Conservation (phyloP, 345 rosid genomes). For the Ceriops decandra region DNA sequence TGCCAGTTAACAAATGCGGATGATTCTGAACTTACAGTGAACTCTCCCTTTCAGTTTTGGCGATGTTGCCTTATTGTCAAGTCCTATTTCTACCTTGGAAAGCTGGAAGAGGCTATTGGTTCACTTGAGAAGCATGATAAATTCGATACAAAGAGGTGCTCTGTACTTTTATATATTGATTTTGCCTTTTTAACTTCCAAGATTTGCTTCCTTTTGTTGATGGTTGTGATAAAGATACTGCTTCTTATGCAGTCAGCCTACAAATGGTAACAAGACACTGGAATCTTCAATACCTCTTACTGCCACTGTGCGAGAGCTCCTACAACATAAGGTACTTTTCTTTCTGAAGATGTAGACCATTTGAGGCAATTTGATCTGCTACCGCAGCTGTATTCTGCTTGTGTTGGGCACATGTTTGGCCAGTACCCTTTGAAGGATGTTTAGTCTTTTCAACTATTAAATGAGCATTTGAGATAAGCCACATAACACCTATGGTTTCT, state of each 20-base stretch:
- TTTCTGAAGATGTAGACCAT: neutral
- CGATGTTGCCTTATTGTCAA: slow-evolving; percentile 55
- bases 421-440: too few species aligned
- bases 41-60: slow-evolving; percentile 56
- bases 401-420: neutral
- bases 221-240: slow-evolving; percentile 16
- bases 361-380: neutral
- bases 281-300: slow-evolving; percentile 58
- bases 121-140: slow-evolving; percentile 65
- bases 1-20: slow-evolving; percentile 31
- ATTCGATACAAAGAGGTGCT: slow-evolving; percentile 41
- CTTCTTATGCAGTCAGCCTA: slow-evolving; percentile 22
- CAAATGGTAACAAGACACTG: slow-evolving; percentile 42
- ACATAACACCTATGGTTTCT: too few species aligned
- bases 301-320: slow-evolving; percentile 60
- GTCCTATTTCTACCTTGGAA: slow-evolving; percentile 80
- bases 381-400: neutral
- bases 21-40: slow-evolving; percentile 37
- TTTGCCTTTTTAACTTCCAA: neutral
- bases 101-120: slow-evolving; percentile 77
- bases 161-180: neutral
- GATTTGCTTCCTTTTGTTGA: neutral
- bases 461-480: too few species aligned
- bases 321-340: slow-evolving; percentile 68
- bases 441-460: too few species aligned